Evolutionary conservation across 202 grass and related monocot genomes (phyloP).

Genomic region (Hordeum pubiflorum): DNA sequence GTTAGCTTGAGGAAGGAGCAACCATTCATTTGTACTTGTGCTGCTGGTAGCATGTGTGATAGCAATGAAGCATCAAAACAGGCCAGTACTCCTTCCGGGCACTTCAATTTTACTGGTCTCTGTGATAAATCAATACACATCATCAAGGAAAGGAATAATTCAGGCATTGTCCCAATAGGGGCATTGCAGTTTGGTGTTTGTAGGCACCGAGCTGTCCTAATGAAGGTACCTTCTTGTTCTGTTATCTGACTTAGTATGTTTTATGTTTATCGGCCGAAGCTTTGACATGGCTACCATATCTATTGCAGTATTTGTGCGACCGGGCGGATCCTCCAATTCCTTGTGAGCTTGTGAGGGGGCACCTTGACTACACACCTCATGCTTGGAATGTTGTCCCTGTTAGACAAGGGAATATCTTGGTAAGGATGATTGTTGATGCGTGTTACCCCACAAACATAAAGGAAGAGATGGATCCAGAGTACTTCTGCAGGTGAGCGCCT

Average conservation of each 20-base stretch:
- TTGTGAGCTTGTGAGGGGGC: conserved; percentile 91
- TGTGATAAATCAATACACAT: conserved; percentile 72
- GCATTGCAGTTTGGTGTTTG: conserved; percentile 81
- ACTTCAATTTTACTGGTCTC: conserved; percentile 45
- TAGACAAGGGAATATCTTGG: conserved; percentile 56
- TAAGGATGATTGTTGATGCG: conserved; percentile 88
- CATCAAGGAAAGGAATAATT: conserved; percentile 84
- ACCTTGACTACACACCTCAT: conserved; percentile 96
- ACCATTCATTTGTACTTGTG: conserved; percentile 93
- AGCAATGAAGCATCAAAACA: conserved; percentile 34
- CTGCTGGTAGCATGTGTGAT: conserved; percentile 32
- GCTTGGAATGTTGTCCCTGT: conserved; percentile 93
- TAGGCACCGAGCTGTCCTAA: conserved; percentile 91
- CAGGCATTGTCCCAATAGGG: conserved; percentile 86
- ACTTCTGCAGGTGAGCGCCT: conserved; percentile 71
- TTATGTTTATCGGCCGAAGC: not conserved
- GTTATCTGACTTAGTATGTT: conserved; percentile 7
- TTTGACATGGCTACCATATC: conserved; percentile 15
- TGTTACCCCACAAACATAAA: conserved; percentile 93
- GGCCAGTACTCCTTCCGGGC: conserved; percentile 18
- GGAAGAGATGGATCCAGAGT: conserved; percentile 88
- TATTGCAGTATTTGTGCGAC: conserved; percentile 87
- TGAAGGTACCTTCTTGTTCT: conserved; percentile 62
- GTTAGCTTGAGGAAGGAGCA: conserved; percentile 76
- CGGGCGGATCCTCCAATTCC: conserved; percentile 87